phyloP scores from a whole-genome alignment of 768 basidiomycete species.

The Lactarius psammicola region DNA sequence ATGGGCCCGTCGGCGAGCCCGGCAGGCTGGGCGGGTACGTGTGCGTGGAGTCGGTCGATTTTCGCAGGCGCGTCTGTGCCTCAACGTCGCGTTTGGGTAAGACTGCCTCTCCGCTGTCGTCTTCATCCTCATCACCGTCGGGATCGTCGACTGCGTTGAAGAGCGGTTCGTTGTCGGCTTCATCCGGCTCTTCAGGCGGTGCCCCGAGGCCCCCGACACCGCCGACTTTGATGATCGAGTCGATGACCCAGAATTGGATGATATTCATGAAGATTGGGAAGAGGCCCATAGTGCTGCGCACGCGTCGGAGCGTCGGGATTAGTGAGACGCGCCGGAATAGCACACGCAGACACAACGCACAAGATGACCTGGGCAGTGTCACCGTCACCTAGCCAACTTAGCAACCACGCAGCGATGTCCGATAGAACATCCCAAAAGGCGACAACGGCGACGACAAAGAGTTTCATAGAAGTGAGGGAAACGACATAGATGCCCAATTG shows the following conservation, averaged over 20 bases:
- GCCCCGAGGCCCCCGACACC: constrained; percentile 43
- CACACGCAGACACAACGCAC: constrained; percentile 46
- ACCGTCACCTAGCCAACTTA: constrained; percentile 71
- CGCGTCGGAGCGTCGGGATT: background rate
- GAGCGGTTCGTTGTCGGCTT: constrained; percentile 54
- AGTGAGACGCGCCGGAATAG: background rate
- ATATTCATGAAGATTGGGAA: constrained; percentile 90
- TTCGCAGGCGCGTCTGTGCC: constrained; percentile 40
- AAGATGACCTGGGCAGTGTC: constrained; percentile 75
- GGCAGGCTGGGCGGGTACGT: constrained; percentile 62
- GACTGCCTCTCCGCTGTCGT: background rate
- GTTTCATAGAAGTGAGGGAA: constrained; percentile 83
- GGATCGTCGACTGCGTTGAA: constrained; percentile 54
- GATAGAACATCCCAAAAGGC: constrained; percentile 69
- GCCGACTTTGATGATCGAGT: constrained; percentile 81
- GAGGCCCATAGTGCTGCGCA: constrained; percentile 80
- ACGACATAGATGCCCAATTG: constrained; percentile 82
- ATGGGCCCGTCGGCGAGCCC: constrained; percentile 42
- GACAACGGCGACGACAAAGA: constrained; percentile 79
- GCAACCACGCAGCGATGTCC: constrained; percentile 78
- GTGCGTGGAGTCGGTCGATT: constrained; percentile 40
- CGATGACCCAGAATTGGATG: constrained; percentile 93
- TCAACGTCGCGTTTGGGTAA: constrained; percentile 43
- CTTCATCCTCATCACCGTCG: constrained; percentile 30
- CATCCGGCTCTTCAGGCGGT: constrained; percentile 41